Conservation (phyloP, 345 rosid genomes). For the Passiflora organensis region DNA sequence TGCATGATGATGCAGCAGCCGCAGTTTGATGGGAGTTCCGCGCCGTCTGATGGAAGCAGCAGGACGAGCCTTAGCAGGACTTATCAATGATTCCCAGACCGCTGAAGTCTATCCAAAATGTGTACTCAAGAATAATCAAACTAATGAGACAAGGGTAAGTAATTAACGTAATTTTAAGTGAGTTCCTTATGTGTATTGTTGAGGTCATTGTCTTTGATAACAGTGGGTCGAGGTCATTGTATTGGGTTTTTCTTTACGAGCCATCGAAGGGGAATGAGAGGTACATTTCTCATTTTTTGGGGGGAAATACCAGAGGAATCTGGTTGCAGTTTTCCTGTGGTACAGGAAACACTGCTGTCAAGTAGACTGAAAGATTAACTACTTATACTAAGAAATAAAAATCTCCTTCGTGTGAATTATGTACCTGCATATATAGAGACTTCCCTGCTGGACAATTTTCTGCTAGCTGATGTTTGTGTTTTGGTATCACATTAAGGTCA, state of each 20-base stretch:
- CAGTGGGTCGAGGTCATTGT: not conserved
- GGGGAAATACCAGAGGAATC: too few relatives aligned
- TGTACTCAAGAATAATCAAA: not conserved
- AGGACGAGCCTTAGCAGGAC: slow-evolving; percentile 1
- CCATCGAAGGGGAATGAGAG: not conserved
- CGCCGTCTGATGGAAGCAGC: slow-evolving; percentile 28
- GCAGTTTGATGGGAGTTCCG: slow-evolving; percentile 31
- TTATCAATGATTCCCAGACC: not conserved
- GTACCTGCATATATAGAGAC: too few relatives aligned
- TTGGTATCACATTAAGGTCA: too few relatives aligned
- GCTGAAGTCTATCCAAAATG: not conserved
- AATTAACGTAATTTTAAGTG: too few relatives aligned
- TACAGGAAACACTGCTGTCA: not conserved
- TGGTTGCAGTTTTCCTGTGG: not conserved
- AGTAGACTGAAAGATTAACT: not conserved
- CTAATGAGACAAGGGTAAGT: not conserved
- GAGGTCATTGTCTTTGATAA: not conserved
- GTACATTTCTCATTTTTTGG: not conserved
- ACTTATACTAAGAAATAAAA: not conserved
- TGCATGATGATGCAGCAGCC: slow-evolving; percentile 38
- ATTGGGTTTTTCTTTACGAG: not conserved
- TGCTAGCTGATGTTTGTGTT: too few relatives aligned
- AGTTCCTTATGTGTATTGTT: too few relatives aligned
- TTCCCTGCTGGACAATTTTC: too few relatives aligned
- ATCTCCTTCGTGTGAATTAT: too few relatives aligned